These are phyloP conservation scores for Cephalotrichum gorgonifer DNA, from an alignment of 2,329 filamentous ascomycete genomes.

Conservation along the genomic window DNA sequence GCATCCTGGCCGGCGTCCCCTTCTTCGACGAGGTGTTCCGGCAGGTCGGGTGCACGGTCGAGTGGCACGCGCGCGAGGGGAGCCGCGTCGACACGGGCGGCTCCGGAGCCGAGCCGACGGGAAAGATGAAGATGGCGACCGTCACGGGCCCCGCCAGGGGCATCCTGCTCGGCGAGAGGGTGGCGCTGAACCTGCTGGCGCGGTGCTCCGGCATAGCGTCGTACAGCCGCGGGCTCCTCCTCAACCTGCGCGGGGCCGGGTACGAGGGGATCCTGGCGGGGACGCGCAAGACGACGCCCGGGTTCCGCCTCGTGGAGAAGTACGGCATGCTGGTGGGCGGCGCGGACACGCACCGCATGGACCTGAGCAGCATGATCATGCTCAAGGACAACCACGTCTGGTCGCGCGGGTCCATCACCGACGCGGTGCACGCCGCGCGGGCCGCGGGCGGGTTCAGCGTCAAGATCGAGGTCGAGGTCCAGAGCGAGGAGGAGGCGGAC, in stretches of 20 bases:
- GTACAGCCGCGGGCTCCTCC: slow-evolving; percentile 45
- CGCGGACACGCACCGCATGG: slow-evolving; percentile 83
- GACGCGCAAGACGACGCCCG: slow-evolving; percentile 93
- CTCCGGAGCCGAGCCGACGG: slow-evolving; percentile 23
- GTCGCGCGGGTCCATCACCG: slow-evolving; percentile 76
- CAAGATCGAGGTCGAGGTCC: slow-evolving; percentile 91
- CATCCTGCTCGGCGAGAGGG: slow-evolving; percentile 82
- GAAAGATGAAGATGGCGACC: slow-evolving; percentile 59
- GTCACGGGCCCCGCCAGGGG: slow-evolving; percentile 73
- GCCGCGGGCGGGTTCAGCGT: slow-evolving; percentile 78
- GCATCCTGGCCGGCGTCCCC: slow-evolving; percentile 80
- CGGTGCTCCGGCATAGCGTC: slow-evolving; percentile 87
- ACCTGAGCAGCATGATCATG: slow-evolving; percentile 94
- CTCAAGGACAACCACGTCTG: slow-evolving; percentile 98
- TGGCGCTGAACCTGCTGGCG: slow-evolving; percentile 82
- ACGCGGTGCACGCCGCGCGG: slow-evolving; percentile 76
- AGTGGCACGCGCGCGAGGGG: slow-evolving; percentile 80
- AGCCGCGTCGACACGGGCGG: slow-evolving; percentile 51
- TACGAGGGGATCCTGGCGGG: slow-evolving; percentile 82
- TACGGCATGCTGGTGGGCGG: slow-evolving; percentile 95
- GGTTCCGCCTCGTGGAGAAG: slow-evolving; percentile 92
- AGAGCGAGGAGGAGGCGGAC: slow-evolving; percentile 77
- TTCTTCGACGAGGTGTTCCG: slow-evolving; percentile 92
- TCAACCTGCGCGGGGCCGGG: slow-evolving; percentile 51
- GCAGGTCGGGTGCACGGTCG: slow-evolving; percentile 82